A percentile compares a stretch with the other conserved stretches of the same genome.
phyloP scores from a whole-genome alignment of 176 grass and related monocot genomes.

The Juncus effusus region DNA sequence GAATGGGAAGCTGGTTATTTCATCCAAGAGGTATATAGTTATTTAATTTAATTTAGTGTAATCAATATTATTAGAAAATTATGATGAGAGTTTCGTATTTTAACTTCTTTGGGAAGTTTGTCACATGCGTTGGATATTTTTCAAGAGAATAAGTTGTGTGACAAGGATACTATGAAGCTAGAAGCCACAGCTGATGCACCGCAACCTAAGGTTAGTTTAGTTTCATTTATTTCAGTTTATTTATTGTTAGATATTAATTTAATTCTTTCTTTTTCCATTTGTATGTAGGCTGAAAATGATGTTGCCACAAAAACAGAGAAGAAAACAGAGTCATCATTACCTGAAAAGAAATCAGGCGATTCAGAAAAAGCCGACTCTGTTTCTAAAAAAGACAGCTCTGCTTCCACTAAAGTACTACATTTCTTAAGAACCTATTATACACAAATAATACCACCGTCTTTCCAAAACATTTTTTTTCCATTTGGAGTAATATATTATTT shows the following conservation, averaged over 20 bases:
- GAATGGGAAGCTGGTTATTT: slow-evolving; percentile 69
- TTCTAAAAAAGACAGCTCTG: slow-evolving; percentile 50
- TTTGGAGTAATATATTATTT: background rate
- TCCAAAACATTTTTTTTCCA: slow-evolving; percentile 10
- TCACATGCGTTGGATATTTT: slow-evolving; percentile 73
- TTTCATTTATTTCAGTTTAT: background rate
- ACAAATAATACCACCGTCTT: background rate
- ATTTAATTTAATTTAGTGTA: background rate
- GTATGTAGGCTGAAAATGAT: slow-evolving; percentile 32
- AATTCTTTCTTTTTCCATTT: slow-evolving; percentile 1
- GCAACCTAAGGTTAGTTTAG: slow-evolving; percentile 42
- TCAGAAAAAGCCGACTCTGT: slow-evolving; percentile 39
- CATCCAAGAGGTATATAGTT: slow-evolving; percentile 57
- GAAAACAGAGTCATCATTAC: slow-evolving; percentile 45
- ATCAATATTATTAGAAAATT: background rate
- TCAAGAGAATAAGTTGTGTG: slow-evolving; percentile 55
- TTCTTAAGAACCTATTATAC: too few species aligned
- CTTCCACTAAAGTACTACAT: slow-evolving; percentile 12
- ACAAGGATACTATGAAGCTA: slow-evolving; percentile 49
- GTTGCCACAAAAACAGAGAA: slow-evolving; percentile 51
- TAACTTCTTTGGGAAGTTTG: slow-evolving; percentile 38
- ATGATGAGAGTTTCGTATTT: background rate
- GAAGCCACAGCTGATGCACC: slow-evolving; percentile 22
- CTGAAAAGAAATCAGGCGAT: slow-evolving; percentile 44
- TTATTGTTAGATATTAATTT: background rate